These are phyloP conservation scores for Tricholoma flavovirens DNA, from an alignment of 768 basidiomycete species.

Conservation along the genomic window DNA sequence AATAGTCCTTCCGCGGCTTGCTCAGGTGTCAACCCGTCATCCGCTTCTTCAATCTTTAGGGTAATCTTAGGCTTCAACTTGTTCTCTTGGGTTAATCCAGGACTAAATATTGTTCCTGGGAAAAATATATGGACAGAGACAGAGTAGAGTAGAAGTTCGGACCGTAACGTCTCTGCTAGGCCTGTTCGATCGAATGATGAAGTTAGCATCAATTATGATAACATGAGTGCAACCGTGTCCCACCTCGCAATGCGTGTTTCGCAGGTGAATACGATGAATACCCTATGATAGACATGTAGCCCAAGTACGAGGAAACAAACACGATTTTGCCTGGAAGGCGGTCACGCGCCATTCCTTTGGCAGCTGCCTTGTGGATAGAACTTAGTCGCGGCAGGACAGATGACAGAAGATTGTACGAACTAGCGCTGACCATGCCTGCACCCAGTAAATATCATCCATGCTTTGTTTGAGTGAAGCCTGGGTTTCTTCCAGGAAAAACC, in stretches of 20 bases:
- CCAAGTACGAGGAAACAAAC: constrained; percentile 73
- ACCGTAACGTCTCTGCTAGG: constrained; percentile 81
- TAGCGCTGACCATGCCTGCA: constrained; percentile 52
- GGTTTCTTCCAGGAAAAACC: constrained; percentile 67
- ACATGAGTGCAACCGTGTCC: constrained; percentile 4
- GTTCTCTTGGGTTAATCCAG: constrained; percentile 74
- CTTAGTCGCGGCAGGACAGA: constrained; percentile 24
- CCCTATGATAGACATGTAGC: constrained; percentile 72
- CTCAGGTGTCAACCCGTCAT: constrained; percentile 60
- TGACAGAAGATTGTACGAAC: constrained; percentile 40
- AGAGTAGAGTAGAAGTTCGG: constrained; percentile 73
- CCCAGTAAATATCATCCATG: constrained; percentile 42
- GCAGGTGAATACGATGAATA: constrained; percentile 78
- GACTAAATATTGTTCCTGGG: constrained; percentile 75
- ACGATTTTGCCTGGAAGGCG: constrained; percentile 62
- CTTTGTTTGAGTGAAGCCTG: constrained; percentile 49
- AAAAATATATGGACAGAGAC: constrained; percentile 80
- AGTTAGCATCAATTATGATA: neutral
- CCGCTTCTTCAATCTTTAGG: constrained; percentile 70
- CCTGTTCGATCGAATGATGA: constrained; percentile 35
- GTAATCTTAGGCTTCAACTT: constrained; percentile 73
- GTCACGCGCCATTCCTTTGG: constrained; percentile 57
- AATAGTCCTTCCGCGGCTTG: constrained; percentile 54
- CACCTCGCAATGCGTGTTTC: constrained; percentile 84
- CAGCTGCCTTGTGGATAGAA: constrained; percentile 51